Evolutionary conservation across 495 filamentous ascomycete species (phyloP).

Genomic region (Coniosporium apollinis): DNA sequence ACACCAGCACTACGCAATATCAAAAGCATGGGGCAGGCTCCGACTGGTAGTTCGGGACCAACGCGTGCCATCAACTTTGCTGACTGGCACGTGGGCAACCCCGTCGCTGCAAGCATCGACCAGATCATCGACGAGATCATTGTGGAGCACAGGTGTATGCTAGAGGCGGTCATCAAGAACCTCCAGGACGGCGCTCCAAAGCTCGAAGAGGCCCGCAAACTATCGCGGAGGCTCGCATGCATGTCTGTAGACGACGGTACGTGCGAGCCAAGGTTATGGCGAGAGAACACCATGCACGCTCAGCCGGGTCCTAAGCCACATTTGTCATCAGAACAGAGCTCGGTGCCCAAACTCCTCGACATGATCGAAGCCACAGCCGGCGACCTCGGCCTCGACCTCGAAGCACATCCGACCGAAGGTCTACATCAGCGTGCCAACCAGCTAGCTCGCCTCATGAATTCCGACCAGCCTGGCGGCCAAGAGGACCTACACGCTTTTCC

Average conservation of each 20-base stretch:
- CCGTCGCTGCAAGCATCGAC: conserved; percentile 12
- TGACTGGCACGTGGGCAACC: conserved; percentile 9
- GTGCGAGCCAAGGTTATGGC: no score
- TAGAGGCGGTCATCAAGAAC: conserved; percentile 16
- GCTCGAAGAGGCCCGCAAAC: conserved; percentile 8
- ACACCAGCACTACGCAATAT: background rate
- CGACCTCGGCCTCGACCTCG: no score
- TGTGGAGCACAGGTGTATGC: conserved; percentile 11
- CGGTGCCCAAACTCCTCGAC: conserved; percentile 4
- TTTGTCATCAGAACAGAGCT: no score
- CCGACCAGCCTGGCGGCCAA: no score
- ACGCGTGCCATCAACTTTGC: conserved; percentile 6
- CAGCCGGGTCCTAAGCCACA: no score
- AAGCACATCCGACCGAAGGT: no score
- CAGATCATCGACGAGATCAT: conserved; percentile 14
- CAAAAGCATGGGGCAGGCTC: background rate
- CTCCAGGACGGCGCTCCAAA: conserved; percentile 6
- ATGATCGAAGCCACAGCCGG: conserved; percentile 4
- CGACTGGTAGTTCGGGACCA: background rate
- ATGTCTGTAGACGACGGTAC: conserved; percentile 4
- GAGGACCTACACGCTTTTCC: no score
- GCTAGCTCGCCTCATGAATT: no score
- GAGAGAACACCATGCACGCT: no score
- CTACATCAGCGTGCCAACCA: no score
- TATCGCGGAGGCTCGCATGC: conserved; percentile 10